Evolutionary conservation across 352 stramenopile species (phyloP).

Genomic region (Globisporangium splendens): DNA sequence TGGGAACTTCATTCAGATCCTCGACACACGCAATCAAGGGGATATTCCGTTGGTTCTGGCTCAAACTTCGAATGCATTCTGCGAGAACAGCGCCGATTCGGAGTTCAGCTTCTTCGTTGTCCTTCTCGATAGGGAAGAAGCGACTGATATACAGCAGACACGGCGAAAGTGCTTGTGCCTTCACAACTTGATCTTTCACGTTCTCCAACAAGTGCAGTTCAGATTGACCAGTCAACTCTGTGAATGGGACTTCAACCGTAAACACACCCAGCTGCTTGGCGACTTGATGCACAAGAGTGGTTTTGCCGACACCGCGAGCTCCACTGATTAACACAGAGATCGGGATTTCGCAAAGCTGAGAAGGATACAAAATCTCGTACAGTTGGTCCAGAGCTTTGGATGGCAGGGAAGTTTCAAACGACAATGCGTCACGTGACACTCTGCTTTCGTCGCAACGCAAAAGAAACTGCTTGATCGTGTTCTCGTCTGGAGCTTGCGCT

Average conservation of each 20-base stretch:
- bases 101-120: constrained; percentile 72
- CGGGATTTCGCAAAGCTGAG: constrained; percentile 59
- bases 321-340: constrained; percentile 72
- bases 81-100: constrained; percentile 57
- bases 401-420: constrained; percentile 24
- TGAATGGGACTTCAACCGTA: constrained; percentile 75
- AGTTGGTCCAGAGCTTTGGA: constrained; percentile 41
- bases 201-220: constrained; percentile 77
- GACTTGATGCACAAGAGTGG: constrained; percentile 63
- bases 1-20: constrained; percentile 71
- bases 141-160: constrained; percentile 82
- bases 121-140: constrained; percentile 73
- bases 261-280: constrained; percentile 63
- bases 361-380: constrained; percentile 67
- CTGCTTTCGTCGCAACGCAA: constrained; percentile 17
- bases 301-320: constrained; percentile 65
- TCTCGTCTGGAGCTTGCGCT: constrained; percentile 46
- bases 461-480: constrained; percentile 47
- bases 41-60: constrained; percentile 42
- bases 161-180: constrained; percentile 58
- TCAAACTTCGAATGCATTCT: constrained; percentile 64
- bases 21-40: constrained; percentile 77
- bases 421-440: constrained; percentile 1
- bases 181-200: constrained; percentile 61
- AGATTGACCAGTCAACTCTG: constrained; percentile 64